phyloP scores from a whole-genome alignment of 73 alveolate species.

The Paramecium sexaurelia region DNA sequence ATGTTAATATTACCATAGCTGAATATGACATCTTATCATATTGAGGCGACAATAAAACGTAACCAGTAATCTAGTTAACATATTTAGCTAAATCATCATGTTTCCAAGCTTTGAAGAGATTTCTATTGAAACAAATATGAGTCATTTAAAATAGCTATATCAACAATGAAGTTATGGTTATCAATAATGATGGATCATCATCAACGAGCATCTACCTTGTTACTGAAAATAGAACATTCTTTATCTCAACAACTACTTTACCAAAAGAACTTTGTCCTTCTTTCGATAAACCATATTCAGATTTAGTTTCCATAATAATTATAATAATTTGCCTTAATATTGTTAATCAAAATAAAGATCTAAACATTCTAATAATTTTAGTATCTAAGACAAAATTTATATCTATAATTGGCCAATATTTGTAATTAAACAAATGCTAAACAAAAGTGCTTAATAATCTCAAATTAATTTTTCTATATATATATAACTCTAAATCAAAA shows the following conservation, averaged over 20 bases:
- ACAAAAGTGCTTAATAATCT: no score
- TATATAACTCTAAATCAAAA: background rate
- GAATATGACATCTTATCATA: background rate
- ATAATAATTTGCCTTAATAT: background rate
- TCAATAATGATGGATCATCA: constrained; percentile 10
- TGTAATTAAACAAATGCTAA: no score
- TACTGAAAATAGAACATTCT: constrained; percentile 5
- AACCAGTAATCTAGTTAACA: background rate
- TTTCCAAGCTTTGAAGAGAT: constrained; percentile 21
- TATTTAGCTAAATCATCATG: background rate
- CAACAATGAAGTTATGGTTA: background rate
- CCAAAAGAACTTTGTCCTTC: constrained; percentile 12
- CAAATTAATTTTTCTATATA: background rate
- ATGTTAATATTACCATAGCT: background rate
- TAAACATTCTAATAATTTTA: background rate
- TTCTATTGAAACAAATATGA: constrained; percentile 17
- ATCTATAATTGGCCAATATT: no score
- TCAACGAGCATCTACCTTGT: constrained; percentile 14
- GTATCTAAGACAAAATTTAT: no score
- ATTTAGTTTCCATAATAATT: background rate
- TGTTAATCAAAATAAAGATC: background rate
- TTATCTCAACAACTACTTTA: constrained; percentile 21
- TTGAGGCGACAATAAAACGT: background rate
- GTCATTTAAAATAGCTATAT: background rate
- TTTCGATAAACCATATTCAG: background rate